A percentile compares a stretch with the other conserved stretches of the same genome.
phyloP scores from a whole-genome alignment of 192 early-diverging fungal genomes.

The Coemansia sp. region DNA sequence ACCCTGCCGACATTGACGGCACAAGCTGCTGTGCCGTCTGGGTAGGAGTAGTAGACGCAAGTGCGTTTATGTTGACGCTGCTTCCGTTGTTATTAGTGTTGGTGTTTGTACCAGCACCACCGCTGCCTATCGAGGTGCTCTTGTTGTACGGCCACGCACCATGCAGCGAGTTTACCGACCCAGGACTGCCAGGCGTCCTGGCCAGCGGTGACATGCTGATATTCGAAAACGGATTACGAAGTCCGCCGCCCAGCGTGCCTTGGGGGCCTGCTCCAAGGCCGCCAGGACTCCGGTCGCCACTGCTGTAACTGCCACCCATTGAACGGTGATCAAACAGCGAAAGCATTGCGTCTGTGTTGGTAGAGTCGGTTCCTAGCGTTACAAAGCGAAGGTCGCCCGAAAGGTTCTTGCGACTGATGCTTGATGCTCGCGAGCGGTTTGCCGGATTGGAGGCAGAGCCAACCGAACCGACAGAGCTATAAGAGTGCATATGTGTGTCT shows the following conservation, averaged over 20 bases:
- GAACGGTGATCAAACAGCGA: constrained; percentile 29
- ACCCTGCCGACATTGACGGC: not conserved
- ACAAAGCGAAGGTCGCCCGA: constrained; percentile 44
- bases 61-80: not conserved
- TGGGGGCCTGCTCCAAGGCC: not conserved
- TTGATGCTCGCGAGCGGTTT: constrained; percentile 40
- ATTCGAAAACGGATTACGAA: not conserved
- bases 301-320: constrained; percentile 14
- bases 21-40: not conserved
- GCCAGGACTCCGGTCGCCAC: constrained; percentile 6
- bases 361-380: constrained; percentile 5
- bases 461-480: constrained; percentile 25
- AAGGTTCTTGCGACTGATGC: constrained; percentile 31
- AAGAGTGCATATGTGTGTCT: constrained; percentile 13
- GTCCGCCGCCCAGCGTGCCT: constrained; percentile 5
- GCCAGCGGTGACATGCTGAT: constrained; percentile 14
- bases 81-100: not conserved
- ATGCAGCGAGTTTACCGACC: constrained; percentile 23
- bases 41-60: not conserved
- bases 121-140: not conserved
- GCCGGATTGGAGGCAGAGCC: constrained; percentile 18
- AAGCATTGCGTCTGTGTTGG: constrained; percentile 31
- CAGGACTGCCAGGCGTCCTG: constrained; percentile 32
- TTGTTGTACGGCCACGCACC: constrained; percentile 55
- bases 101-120: not conserved